These are phyloP conservation scores for Kalaharituber pfeilii DNA, from an alignment of 2,329 filamentous ascomycete species.

Conservation along the genomic window DNA sequence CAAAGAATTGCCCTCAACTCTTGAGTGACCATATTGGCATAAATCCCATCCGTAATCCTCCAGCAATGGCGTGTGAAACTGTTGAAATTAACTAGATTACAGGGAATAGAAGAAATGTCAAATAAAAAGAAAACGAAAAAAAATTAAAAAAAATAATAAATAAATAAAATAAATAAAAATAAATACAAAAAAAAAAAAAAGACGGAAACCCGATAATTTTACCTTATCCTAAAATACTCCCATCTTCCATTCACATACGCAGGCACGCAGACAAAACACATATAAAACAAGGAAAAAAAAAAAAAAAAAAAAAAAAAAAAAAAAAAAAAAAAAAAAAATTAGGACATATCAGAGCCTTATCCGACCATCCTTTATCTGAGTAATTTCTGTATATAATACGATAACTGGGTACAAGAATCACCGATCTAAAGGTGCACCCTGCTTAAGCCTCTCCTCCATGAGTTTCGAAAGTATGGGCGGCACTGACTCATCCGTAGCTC, in stretches of 20 bases:
- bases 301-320: slow-evolving; percentile 3
- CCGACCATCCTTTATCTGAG: slow-evolving; percentile 1
- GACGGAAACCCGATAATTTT: no score
- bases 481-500: slow-evolving; percentile 81
- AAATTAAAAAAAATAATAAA: neutral
- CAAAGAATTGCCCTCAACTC: no score
- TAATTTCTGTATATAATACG: slow-evolving; percentile 3
- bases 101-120: neutral
- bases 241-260: no score
- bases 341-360: slow-evolving; percentile 1
- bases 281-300: neutral
- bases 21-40: no score
- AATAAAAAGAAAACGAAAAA: neutral
- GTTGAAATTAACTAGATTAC: no score
- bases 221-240: no score
- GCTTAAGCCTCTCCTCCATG: slow-evolving; percentile 68
- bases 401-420: neutral
- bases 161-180: slow-evolving; percentile 3
- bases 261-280: no score
- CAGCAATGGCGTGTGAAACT: no score
- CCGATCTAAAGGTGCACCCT: slow-evolving; percentile 27
- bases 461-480: slow-evolving; percentile 62
- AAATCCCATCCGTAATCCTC: no score
- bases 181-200: slow-evolving; percentile 3
- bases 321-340: no score